These are phyloP conservation scores for Sordariomycetes sp. DNA, from an alignment of 2,329 filamentous ascomycete species.

Conservation along the genomic window DNA sequence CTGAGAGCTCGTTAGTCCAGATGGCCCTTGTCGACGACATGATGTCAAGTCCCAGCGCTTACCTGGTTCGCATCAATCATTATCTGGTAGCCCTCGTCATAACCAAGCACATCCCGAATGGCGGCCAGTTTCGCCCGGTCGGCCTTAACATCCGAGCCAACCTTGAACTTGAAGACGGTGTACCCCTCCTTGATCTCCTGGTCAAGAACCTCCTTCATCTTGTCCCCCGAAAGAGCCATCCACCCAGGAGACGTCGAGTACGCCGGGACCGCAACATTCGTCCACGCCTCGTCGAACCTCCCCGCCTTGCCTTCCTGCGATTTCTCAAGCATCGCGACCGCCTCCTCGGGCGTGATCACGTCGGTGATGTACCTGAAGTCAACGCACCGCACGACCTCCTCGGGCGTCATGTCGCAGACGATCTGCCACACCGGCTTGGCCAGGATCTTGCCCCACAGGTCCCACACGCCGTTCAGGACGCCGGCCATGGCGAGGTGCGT, in stretches of 20 bases:
- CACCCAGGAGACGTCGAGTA: conserved; percentile 61
- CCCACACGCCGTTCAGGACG: conserved; percentile 61
- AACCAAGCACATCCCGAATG: conserved; percentile 52
- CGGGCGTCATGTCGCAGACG: conserved; percentile 57
- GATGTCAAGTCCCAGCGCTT: conserved; percentile 5
- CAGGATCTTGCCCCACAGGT: conserved; percentile 57
- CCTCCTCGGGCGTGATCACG: conserved; percentile 57
- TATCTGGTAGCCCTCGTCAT: conserved; percentile 52
- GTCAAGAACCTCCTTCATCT: conserved; percentile 48
- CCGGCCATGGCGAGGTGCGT: conserved; percentile 59
- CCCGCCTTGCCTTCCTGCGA: conserved; percentile 45
- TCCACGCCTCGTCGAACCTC: conserved; percentile 49
- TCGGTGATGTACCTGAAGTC: conserved; percentile 65
- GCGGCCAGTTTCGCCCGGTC: conserved; percentile 47
- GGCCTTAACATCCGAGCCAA: conserved; percentile 46
- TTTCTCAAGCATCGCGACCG: conserved; percentile 46
- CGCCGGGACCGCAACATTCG: conserved; percentile 51
- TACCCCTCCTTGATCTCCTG: conserved; percentile 52
- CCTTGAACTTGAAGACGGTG: conserved; percentile 59
- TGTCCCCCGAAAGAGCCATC: conserved; percentile 57
- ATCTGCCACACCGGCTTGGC: conserved; percentile 60
- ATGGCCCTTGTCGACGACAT: neutral
- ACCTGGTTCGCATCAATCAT: conserved; percentile 65
- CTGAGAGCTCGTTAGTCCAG: conserved; percentile 14
- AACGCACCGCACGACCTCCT: conserved; percentile 56